These are phyloP conservation scores for Hygrophila difformis DNA, from an alignment of 257 asterid species.

Conservation along the genomic window DNA sequence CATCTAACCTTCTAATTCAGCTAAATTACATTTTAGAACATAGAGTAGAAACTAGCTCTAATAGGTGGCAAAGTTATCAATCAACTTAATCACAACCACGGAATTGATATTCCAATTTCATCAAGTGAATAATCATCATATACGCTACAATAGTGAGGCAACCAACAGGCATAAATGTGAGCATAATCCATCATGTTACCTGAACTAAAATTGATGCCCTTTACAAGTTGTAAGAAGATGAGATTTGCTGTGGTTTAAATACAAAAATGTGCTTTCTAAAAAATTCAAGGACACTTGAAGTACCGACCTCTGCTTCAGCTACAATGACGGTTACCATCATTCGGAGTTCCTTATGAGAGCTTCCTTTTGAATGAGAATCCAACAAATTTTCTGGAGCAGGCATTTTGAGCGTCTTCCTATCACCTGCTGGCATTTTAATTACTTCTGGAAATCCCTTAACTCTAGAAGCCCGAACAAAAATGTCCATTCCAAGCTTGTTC, in stretches of 20 bases:
- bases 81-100: too few species aligned
- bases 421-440: constrained; percentile 81
- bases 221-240: not conserved
- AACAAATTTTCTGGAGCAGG: constrained; percentile 79
- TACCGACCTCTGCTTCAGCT: constrained; percentile 84
- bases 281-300: constrained; percentile 10
- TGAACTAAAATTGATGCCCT: constrained; percentile 5
- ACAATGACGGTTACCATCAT: constrained; percentile 60
- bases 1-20: too few species aligned
- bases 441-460: constrained; percentile 36
- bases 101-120: not conserved
- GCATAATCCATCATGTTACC: not conserved
- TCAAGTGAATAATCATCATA: not conserved
- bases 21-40: too few species aligned
- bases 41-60: too few species aligned
- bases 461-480: constrained; percentile 58
- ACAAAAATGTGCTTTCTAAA: not conserved
- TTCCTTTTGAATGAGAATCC: constrained; percentile 81
- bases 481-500: constrained; percentile 87
- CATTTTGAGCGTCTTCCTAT: constrained; percentile 53
- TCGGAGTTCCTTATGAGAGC: constrained; percentile 36
- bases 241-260: not conserved
- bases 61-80: too few species aligned
- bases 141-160: not conserved
- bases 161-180: not conserved